phyloP scores from a whole-genome alignment of 805 yeast species.

The Saccharomycopsis fermentans region DNA sequence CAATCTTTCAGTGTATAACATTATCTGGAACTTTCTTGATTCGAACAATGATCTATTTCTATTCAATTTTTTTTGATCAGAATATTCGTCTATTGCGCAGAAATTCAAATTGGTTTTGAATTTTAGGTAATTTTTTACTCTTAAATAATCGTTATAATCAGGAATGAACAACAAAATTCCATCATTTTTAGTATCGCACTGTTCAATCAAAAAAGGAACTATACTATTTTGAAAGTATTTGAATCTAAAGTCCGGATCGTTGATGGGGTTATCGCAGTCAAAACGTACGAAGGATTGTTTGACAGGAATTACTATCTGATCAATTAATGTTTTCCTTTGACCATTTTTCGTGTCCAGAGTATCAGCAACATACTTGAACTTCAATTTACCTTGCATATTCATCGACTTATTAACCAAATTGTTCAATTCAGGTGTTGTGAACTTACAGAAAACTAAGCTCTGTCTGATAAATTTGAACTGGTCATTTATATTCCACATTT shows the following conservation, averaged over 20 bases:
- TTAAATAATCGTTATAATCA: constrained; percentile 73
- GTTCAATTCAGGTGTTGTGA: constrained; percentile 71
- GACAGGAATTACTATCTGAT: constrained; percentile 54
- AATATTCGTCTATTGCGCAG: constrained; percentile 75
- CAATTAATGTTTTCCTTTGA: constrained; percentile 42
- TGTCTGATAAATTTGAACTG: constrained; percentile 68
- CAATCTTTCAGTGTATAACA: constrained; percentile 89
- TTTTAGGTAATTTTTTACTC: constrained; percentile 55
- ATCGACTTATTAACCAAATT: constrained; percentile 38
- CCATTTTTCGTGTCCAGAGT: not conserved
- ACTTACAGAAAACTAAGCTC: constrained; percentile 65
- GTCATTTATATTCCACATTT: constrained; percentile 89
- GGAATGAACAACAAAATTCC: constrained; percentile 81
- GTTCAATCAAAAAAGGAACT: constrained; percentile 49
- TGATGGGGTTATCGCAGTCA: constrained; percentile 40
- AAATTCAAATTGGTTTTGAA: constrained; percentile 53
- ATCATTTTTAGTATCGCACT: constrained; percentile 27
- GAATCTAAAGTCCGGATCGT: constrained; percentile 78
- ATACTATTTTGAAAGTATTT: constrained; percentile 65
- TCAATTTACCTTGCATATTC: constrained; percentile 52
- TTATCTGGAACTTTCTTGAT: constrained; percentile 48
- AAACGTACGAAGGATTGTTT: constrained; percentile 67
- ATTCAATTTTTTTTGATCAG: constrained; percentile 59
- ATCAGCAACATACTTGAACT: constrained; percentile 26
- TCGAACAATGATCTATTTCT: constrained; percentile 63